These are phyloP conservation scores for Calvatia gigantea DNA, from an alignment of 768 basidiomycete species.

Conservation along the genomic window DNA sequence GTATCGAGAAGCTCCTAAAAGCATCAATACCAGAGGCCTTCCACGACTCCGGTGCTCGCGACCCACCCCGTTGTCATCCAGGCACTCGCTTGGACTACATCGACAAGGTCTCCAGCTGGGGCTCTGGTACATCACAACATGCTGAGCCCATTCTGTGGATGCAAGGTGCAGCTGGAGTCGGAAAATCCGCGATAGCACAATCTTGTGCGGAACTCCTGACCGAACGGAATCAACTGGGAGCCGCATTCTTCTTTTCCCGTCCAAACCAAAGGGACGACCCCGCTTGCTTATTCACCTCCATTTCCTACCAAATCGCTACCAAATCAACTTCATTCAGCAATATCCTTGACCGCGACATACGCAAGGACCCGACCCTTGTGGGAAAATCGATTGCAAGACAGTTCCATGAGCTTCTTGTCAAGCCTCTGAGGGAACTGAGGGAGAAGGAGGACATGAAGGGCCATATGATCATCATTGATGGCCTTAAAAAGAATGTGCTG, in stretches of 20 bases:
- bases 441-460: background rate
- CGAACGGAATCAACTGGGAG: background rate
- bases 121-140: background rate
- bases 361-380: background rate
- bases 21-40: background rate
- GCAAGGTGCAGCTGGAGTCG: background rate
- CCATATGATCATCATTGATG: background rate
- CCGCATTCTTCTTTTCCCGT: slow-evolving; percentile 4
- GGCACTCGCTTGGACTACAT: background rate
- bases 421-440: background rate
- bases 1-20: background rate
- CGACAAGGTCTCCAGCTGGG: background rate
- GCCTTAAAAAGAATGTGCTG: too few species aligned
- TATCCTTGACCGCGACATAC: background rate
- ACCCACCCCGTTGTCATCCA: background rate
- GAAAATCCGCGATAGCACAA: background rate
- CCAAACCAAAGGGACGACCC: background rate
- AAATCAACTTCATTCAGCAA: background rate
- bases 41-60: background rate
- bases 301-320: background rate
- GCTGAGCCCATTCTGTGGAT: background rate
- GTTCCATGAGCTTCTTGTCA: background rate
- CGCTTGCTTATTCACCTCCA: background rate
- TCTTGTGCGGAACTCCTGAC: background rate
- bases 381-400: background rate